Percentiles rank a stretch among this genome's conserved stretches.
Evolutionary conservation across 257 asterid genomes (phyloP).

Genomic region (Plantago major): DNA sequence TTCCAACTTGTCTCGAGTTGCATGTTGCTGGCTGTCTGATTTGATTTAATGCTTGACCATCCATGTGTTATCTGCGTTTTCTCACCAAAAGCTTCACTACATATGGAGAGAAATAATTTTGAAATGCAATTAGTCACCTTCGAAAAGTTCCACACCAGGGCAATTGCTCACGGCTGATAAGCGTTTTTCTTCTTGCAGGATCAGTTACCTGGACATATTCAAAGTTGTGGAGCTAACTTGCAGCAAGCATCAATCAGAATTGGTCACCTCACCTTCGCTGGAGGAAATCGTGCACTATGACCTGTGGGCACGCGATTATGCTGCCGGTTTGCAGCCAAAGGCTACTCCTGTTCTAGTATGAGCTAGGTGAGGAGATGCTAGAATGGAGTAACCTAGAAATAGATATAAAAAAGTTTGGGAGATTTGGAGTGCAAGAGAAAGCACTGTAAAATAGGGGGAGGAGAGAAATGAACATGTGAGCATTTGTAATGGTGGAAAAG

Average conservation of each 20-base stretch:
- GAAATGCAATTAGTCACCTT: too few species aligned
- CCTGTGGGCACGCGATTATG: constrained; percentile 90
- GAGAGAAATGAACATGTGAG: constrained; percentile 18
- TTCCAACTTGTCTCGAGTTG: too few species aligned
- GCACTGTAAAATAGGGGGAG: constrained; percentile 22
- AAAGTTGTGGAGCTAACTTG: constrained; percentile 93
- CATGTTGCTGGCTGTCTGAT: too few species aligned
- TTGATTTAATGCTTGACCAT: too few species aligned
- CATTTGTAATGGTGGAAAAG: constrained; percentile 17
- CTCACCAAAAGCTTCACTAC: not conserved
- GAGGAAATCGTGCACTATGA: constrained; percentile 93
- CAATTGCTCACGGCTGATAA: not conserved
- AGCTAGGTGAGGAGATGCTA: not conserved
- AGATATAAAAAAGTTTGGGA: not conserved
- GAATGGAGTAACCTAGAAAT: constrained; percentile 5
- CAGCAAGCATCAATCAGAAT: constrained; percentile 57
- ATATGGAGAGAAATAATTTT: not conserved
- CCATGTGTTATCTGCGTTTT: not conserved
- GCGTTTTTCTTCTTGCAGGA: constrained; percentile 42
- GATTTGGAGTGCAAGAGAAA: constrained; percentile 7
- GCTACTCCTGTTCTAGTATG: constrained; percentile 62
- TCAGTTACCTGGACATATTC: constrained; percentile 81
- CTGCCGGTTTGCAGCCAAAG: constrained; percentile 48
- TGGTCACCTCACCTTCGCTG: constrained; percentile 63
- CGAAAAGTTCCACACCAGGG: too few species aligned